Percentiles rank a stretch among this genome's conserved stretches.
phyloP scores from a whole-genome alignment of 805 yeast genomes.

The Pichia sporocuriosa region DNA sequence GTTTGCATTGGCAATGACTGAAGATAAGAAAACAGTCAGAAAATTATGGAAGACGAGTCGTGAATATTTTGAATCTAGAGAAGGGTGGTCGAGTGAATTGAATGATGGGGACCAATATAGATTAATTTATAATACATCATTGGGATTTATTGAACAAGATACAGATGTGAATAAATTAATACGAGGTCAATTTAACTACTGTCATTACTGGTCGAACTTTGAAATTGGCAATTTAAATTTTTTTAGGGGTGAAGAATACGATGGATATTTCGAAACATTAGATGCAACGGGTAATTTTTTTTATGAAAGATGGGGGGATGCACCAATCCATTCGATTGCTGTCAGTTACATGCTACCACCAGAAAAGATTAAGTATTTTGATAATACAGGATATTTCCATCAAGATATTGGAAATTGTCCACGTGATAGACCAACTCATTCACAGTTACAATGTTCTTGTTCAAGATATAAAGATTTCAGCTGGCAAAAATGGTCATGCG shows the following conservation, averaged over 20 bases:
- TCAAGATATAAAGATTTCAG: slow-evolving; percentile 41
- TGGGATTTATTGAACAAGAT: slow-evolving; percentile 42
- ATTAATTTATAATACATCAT: slow-evolving; percentile 34
- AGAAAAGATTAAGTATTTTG: slow-evolving; percentile 51
- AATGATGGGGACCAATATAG: slow-evolving; percentile 13
- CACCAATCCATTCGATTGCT: slow-evolving; percentile 65
- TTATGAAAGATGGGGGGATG: slow-evolving; percentile 78
- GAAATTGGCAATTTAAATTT: slow-evolving; percentile 56
- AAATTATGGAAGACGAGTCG: slow-evolving; percentile 43
- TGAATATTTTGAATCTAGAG: slow-evolving; percentile 31
- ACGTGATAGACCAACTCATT: slow-evolving; percentile 36
- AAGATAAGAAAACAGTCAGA: slow-evolving; percentile 39
- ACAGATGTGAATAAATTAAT: slow-evolving; percentile 33
- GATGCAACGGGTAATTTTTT: slow-evolving; percentile 63
- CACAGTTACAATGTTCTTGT: slow-evolving; percentile 45
- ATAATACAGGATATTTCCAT: slow-evolving; percentile 52
- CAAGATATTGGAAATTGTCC: slow-evolving; percentile 56
- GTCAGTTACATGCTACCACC: slow-evolving; percentile 44
- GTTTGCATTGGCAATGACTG: slow-evolving; percentile 44
- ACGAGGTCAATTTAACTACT: slow-evolving; percentile 42
- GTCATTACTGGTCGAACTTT: slow-evolving; percentile 64
- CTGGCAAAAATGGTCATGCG: slow-evolving; percentile 46
- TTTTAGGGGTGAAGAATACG: slow-evolving; percentile 51
- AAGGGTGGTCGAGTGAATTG: slow-evolving; percentile 5
- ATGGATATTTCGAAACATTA: slow-evolving; percentile 45